Evolutionary conservation across 495 filamentous ascomycete genomes (phyloP).

Genomic region (Penicilliopsis zonata): DNA sequence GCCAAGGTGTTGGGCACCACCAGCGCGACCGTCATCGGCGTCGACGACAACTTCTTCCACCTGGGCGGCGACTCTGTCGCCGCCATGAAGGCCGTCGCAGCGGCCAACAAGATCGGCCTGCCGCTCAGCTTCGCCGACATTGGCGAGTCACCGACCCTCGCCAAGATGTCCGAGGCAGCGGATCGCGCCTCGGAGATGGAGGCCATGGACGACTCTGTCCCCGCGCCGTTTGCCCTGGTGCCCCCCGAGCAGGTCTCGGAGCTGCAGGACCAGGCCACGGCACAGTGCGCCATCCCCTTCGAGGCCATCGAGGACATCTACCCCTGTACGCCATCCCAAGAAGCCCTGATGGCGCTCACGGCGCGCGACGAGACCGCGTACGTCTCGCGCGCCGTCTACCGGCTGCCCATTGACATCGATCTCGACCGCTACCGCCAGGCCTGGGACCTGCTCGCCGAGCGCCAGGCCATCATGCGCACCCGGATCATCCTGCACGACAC

Average conservation of each 20-base stretch:
- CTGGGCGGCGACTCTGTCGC: conserved; percentile 43
- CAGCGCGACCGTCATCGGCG: conserved; percentile 16
- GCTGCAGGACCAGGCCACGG: too few relatives aligned
- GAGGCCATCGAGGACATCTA: conserved; percentile 41
- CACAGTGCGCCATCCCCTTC: conserved; percentile 10
- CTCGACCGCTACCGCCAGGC: conserved; percentile 28
- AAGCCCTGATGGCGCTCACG: conserved; percentile 41
- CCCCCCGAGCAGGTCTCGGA: too few relatives aligned
- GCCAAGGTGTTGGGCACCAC: conserved; percentile 8
- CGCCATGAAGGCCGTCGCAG: conserved; percentile 39
- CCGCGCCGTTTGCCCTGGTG: too few relatives aligned
- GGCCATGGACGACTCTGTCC: too few relatives aligned
- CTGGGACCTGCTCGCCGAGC: conserved; percentile 27
- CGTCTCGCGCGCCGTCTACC: conserved; percentile 25
- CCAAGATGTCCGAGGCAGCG: too few relatives aligned
- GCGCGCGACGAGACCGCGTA: conserved; percentile 35
- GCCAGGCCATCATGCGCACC: conserved; percentile 25
- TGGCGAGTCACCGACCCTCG: too few relatives aligned
- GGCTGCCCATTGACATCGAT: conserved; percentile 22
- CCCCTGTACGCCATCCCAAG: conserved; percentile 48
- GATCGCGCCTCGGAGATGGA: too few relatives aligned
- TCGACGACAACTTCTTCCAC: conserved; percentile 38
- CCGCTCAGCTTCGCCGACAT: conserved; percentile 8
- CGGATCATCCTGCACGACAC: conserved; percentile 16
- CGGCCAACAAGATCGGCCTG: conserved; percentile 10